These are phyloP conservation scores for Oryza meyeriana DNA, from an alignment of 176 grass and related monocot genomes.

Conservation along the genomic window DNA sequence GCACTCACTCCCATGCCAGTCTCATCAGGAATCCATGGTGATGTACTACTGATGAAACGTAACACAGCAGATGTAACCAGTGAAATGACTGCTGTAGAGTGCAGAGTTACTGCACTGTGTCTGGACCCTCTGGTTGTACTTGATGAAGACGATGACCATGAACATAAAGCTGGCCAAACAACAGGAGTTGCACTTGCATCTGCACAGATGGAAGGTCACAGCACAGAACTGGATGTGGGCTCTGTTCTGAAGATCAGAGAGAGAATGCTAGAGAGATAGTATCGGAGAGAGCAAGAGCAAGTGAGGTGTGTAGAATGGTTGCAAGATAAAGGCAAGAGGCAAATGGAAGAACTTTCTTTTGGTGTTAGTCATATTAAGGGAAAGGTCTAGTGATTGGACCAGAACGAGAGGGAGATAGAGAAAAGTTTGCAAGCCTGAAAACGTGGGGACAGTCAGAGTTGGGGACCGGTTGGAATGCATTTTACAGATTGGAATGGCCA, in stretches of 20 bases:
- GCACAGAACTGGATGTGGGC: conserved; percentile 11
- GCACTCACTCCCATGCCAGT: conserved; percentile 45
- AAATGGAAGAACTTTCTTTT: conserved; percentile 29
- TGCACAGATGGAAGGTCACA: conserved; percentile 17
- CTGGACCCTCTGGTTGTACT: neutral
- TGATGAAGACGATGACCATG: conserved; percentile 27
- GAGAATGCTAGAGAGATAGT: neutral
- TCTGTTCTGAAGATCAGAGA: neutral
- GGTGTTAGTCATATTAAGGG: conserved; percentile 37
- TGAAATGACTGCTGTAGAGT: conserved; percentile 18
- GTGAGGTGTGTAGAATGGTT: conserved; percentile 5
- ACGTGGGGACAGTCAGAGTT: conserved; percentile 44
- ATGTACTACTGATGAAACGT: conserved; percentile 7
- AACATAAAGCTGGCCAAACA: conserved; percentile 11
- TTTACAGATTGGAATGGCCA: conserved; percentile 17
- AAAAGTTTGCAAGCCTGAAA: conserved; percentile 21
- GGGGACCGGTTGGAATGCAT: conserved; percentile 30
- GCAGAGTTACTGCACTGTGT: conserved; percentile 17
- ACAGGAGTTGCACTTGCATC: conserved; percentile 9
- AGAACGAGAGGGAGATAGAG: conserved; percentile 1
- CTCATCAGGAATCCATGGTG: conserved; percentile 42
- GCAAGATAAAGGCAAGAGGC: conserved; percentile 30
- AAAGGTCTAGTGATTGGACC: conserved; percentile 43
- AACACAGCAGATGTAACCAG: conserved; percentile 7
- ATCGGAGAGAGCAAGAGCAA: neutral